A percentile compares a stretch with the other conserved stretches of the same genome.
Conservation (phyloP, 2,329 filamentous ascomycete genomes). For the Penicillium paneum region DNA sequence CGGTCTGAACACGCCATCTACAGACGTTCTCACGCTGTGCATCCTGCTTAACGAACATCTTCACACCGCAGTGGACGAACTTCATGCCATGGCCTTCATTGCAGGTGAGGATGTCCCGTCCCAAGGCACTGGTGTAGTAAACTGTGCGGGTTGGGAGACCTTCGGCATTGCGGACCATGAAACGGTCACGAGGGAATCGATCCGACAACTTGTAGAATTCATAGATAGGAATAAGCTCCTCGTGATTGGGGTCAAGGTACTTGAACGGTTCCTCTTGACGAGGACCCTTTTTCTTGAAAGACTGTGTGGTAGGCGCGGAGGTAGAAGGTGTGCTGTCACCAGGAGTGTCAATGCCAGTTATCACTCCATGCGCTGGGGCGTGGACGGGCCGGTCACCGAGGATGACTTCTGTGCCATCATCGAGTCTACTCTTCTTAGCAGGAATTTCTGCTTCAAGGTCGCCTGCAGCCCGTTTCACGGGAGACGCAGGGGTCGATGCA, state of each 20-base stretch:
- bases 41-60: conserved; percentile 99
- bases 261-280: conserved; percentile 86
- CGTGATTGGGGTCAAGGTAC: conserved; percentile 71
- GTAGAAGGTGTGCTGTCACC: conserved; percentile 24
- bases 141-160: conserved; percentile 89
- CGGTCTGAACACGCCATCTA: conserved; percentile 91
- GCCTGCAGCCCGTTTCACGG: conserved; percentile 35
- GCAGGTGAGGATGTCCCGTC: conserved; percentile 76
- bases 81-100: conserved; percentile 92
- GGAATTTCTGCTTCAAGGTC: conserved; percentile 37
- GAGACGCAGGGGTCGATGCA: conserved; percentile 18
- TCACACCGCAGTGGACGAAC: conserved; percentile 94
- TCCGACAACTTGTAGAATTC: conserved; percentile 80
- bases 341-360: conserved; percentile 25
- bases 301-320: conserved; percentile 14
- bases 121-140: conserved; percentile 87
- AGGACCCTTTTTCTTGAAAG: conserved; percentile 37
- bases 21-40: conserved; percentile 82
- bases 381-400: conserved; percentile 39
- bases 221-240: conserved; percentile 73
- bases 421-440: conserved; percentile 46
- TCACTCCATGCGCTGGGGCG: conserved; percentile 26
- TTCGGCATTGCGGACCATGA: conserved; percentile 90
- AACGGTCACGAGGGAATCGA: conserved; percentile 84
- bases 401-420: conserved; percentile 38